Conservation (phyloP, 441 rosid species). For the Corymbia calophylla region DNA sequence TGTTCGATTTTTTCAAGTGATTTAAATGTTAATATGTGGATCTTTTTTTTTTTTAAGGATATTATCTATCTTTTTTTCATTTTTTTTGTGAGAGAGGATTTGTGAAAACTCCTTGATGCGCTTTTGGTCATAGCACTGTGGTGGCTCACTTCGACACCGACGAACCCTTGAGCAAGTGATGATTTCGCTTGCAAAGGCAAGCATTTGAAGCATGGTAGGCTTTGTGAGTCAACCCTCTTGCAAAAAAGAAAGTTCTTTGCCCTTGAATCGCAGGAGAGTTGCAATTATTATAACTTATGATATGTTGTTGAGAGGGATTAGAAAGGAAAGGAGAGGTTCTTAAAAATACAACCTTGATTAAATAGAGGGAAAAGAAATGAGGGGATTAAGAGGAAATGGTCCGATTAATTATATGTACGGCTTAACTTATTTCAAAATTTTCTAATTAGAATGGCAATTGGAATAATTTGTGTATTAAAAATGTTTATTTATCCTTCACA, state of each 20-base stretch:
- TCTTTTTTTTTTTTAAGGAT: neutral
- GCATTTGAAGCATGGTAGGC: neutral
- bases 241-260: rapidly evolving
- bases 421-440: too few relatives aligned
- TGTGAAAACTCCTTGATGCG: rapidly evolving
- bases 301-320: rapidly evolving
- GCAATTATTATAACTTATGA: rapidly evolving
- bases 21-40: rapidly evolving
- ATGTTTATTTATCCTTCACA: rapidly evolving
- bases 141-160: rapidly evolving
- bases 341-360: neutral
- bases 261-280: rapidly evolving
- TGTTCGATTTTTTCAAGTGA: rapidly evolving
- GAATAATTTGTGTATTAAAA: neutral
- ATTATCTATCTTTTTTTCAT: rapidly evolving
- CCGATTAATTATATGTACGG: neutral
- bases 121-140: rapidly evolving
- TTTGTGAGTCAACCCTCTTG: rapidly evolving
- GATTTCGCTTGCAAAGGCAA: neutral
- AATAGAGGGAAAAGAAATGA: neutral
- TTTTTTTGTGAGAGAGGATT: rapidly evolving
- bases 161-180: rapidly evolving
- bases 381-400: neutral
- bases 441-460: rapidly evolving
- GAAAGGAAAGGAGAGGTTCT: neutral